phyloP scores from a whole-genome alignment of 805 yeast species.

The Blastobotrys americana region DNA sequence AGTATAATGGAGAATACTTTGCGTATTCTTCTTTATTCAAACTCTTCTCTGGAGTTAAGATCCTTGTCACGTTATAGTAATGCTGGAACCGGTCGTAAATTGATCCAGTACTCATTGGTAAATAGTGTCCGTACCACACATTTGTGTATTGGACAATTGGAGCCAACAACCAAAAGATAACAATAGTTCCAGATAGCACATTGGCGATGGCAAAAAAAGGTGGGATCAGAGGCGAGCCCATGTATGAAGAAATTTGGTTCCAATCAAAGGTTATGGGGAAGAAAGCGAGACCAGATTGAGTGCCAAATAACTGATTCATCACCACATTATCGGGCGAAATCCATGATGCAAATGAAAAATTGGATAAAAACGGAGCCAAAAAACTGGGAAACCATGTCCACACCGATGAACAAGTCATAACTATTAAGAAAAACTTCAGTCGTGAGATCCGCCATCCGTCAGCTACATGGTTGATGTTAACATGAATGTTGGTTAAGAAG shows the following conservation, averaged over 20 bases:
- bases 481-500: slow-evolving; percentile 46
- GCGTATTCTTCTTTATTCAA: slow-evolving; percentile 44
- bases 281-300: slow-evolving; percentile 52
- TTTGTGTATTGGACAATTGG: slow-evolving; percentile 51
- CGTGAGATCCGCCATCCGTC: slow-evolving; percentile 57
- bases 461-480: slow-evolving; percentile 44
- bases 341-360: slow-evolving; percentile 59
- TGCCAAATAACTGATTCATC: slow-evolving; percentile 62
- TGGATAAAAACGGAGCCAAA: slow-evolving; percentile 50
- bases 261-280: slow-evolving; percentile 65
- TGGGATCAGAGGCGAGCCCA: slow-evolving; percentile 59
- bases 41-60: slow-evolving; percentile 36
- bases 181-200: slow-evolving; percentile 41
- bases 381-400: slow-evolving; percentile 60
- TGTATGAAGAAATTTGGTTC: slow-evolving; percentile 49
- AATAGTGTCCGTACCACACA: slow-evolving; percentile 50
- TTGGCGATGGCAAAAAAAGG: slow-evolving; percentile 44
- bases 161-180: slow-evolving; percentile 46
- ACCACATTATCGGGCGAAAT: slow-evolving; percentile 49
- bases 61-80: slow-evolving; percentile 42
- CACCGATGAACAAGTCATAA: slow-evolving; percentile 35
- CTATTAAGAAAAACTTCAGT: slow-evolving; percentile 40
- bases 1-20: slow-evolving; percentile 56
- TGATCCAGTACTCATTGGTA: slow-evolving; percentile 47
- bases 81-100: slow-evolving; percentile 47